A percentile compares a stretch with the other conserved stretches of the same genome.
phyloP scores from a whole-genome alignment of 495 filamentous ascomycete genomes.

The Aspergillus sparsus region DNA sequence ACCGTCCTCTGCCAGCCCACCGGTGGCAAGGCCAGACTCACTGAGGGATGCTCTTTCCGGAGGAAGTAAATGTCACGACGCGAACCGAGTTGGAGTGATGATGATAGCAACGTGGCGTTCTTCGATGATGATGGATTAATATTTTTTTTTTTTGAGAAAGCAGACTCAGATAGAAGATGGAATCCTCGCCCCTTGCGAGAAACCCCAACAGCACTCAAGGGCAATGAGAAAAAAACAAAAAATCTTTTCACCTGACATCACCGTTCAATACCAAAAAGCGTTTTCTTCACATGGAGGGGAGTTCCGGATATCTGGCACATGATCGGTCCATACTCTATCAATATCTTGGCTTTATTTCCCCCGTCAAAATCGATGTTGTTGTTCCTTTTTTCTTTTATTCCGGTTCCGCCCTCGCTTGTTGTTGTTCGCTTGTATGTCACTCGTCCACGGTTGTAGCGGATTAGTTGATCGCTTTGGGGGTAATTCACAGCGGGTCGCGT shows the following conservation, averaged over 20 bases:
- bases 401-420: slow-evolving; percentile 20
- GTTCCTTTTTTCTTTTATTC: slow-evolving; percentile 26
- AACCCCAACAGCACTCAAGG: slow-evolving; percentile 45
- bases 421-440: slow-evolving; percentile 19
- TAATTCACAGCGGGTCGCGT: slow-evolving; percentile 27
- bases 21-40: slow-evolving; percentile 94
- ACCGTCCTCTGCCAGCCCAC: slow-evolving; percentile 98
- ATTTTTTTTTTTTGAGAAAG: slow-evolving; percentile 46
- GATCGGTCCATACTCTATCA: slow-evolving; percentile 45
- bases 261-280: slow-evolving; percentile 29
- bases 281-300: slow-evolving; percentile 55
- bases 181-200: slow-evolving; percentile 46
- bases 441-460: slow-evolving; percentile 20
- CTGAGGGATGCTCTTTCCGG: slow-evolving; percentile 99
- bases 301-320: slow-evolving; percentile 85
- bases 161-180: slow-evolving; percentile 74
- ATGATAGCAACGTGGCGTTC: slow-evolving; percentile 50
- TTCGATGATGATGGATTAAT: slow-evolving; percentile 52
- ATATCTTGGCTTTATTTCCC: slow-evolving; percentile 42
- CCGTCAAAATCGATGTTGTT: slow-evolving; percentile 21
- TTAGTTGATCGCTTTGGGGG: slow-evolving; percentile 16
- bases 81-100: slow-evolving; percentile 35
- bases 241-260: slow-evolving; percentile 20
- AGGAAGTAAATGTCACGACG: slow-evolving; percentile 78
- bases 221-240: slow-evolving; percentile 30